Evolutionary conservation across 2,329 filamentous ascomycete genomes (phyloP).

Genomic region (Calonectria leucothoes): DNA sequence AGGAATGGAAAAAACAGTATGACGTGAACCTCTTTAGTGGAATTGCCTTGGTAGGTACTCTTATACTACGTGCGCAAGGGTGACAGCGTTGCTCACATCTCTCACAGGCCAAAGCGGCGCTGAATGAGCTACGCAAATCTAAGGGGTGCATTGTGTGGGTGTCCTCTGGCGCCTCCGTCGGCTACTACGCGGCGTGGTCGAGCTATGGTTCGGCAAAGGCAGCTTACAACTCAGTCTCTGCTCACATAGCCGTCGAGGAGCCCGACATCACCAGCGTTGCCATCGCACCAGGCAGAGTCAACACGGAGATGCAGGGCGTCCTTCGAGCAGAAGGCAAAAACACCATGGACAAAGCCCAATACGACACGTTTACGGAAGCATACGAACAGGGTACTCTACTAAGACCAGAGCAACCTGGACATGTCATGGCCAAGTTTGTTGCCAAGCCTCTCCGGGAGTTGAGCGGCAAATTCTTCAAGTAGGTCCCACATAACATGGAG

Average conservation of each 20-base stretch:
- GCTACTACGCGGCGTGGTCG: constrained; percentile 78
- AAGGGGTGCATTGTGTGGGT: constrained; percentile 81
- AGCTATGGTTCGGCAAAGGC: constrained; percentile 88
- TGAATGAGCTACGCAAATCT: constrained; percentile 75
- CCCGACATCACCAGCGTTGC: constrained; percentile 78
- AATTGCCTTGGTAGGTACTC: constrained; percentile 74
- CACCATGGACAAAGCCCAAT: constrained; percentile 66
- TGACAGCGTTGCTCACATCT: constrained; percentile 21
- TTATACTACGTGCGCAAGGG: not conserved
- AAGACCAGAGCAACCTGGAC: constrained; percentile 84
- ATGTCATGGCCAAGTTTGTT: constrained; percentile 85
- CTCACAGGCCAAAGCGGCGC: constrained; percentile 73
- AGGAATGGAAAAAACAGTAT: constrained; percentile 81
- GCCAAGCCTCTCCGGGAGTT: constrained; percentile 73
- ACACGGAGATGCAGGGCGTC: constrained; percentile 91
- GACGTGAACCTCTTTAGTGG: constrained; percentile 90
- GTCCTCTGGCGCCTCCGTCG: constrained; percentile 80
- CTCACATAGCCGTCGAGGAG: constrained; percentile 81
- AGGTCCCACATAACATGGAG: constrained; percentile 45
- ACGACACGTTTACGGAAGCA: constrained; percentile 75
- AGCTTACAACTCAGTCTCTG: constrained; percentile 81
- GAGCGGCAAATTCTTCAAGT: constrained; percentile 82
- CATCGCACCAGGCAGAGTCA: constrained; percentile 82
- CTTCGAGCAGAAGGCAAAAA: constrained; percentile 72
- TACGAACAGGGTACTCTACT: constrained; percentile 79